Base-by-base conservation (phyloP, 2,329 filamentous ascomycete species). In the Fusarium stilboides region DNA sequence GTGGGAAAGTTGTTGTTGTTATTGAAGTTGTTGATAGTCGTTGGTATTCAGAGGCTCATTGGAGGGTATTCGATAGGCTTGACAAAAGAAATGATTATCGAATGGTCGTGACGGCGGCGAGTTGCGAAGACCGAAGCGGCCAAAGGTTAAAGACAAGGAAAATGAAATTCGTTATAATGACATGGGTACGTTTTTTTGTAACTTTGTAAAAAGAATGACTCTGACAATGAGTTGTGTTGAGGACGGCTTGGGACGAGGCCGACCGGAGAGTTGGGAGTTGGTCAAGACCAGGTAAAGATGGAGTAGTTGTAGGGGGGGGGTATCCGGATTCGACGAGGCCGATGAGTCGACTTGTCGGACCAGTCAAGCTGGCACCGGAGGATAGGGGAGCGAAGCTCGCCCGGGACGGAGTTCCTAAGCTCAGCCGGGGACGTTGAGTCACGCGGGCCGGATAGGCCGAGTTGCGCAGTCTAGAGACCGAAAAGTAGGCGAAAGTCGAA, bases 21-120 rank as follows among this genome's bases (percentile, higher is more conserved):
- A 56, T 63, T 67, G 68, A 57, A 69, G 66, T 69, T 72, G 70
- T 64, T 73, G 65, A 54, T 74, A 58, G 70, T 78, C 72, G 77
- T 78, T 72, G 56, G 65, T 74, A 77, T 78, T 82, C 79, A 82
- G 79, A 77, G 78, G 78, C 77, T 82, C 80, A 81, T 83, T 79
- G 74, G 75, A 76, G 68, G 74, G 72, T 76, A 77, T 75, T 73
- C 64, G 65, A 74, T 65, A 71, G 69, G 75, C 71, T 74, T 69
- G 66, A 79, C 76, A 79, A 80, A 80, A 69, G 76, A 78, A 78
- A 80, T 72, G 70, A 75, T 73, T 76, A 73, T 77, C 62, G 74
- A 77, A 73, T 67, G 56, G 76, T 78, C 74, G 77, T 77, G 68
- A 75, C 57, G 70, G 64, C 55, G 67, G 64, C 55, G 67, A 75